Evolutionary conservation across 1,284 basidiomycete genomes (phyloP).

Genomic region (Dichomitus squalens): DNA sequence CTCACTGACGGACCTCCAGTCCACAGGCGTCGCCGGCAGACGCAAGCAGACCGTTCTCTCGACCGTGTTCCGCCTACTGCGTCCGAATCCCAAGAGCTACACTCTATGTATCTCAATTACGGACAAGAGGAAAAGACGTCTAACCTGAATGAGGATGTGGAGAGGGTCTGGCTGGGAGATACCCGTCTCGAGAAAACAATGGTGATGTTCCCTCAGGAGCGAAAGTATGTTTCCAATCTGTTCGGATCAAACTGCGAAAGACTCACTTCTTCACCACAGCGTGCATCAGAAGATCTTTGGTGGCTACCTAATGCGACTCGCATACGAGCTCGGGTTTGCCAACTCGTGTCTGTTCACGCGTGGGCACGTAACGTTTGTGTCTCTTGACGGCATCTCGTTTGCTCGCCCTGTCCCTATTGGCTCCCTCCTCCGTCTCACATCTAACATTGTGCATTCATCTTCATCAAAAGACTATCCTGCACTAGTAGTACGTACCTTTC

Average conservation of each 20-base stretch:
- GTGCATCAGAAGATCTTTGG: constrained; percentile 85
- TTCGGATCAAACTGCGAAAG: too few relatives aligned
- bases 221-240: constrained; percentile 63
- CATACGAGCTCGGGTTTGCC: constrained; percentile 78
- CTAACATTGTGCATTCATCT: constrained; percentile 63
- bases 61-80: constrained; percentile 73
- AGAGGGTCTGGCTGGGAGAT: constrained; percentile 68
- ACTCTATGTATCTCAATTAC: constrained; percentile 65
- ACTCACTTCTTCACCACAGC: constrained; percentile 35
- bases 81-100: constrained; percentile 66
- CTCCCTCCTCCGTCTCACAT: constrained; percentile 73
- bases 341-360: constrained; percentile 74
- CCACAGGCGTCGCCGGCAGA: constrained; percentile 58
- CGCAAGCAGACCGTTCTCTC: constrained; percentile 57
- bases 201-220: constrained; percentile 86
- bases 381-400: constrained; percentile 81
- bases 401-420: constrained; percentile 82
- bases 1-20: constrained; percentile 27
- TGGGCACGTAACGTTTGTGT: constrained; percentile 70
- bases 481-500: constrained; percentile 44
- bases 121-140: constrained; percentile 37
- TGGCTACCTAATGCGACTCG: constrained; percentile 65
- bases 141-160: constrained; percentile 25
- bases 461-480: constrained; percentile 45
- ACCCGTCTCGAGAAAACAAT: constrained; percentile 67